Evolutionary conservation across 257 asterid genomes (phyloP).

Genomic region (Nicotiana attenuata): DNA sequence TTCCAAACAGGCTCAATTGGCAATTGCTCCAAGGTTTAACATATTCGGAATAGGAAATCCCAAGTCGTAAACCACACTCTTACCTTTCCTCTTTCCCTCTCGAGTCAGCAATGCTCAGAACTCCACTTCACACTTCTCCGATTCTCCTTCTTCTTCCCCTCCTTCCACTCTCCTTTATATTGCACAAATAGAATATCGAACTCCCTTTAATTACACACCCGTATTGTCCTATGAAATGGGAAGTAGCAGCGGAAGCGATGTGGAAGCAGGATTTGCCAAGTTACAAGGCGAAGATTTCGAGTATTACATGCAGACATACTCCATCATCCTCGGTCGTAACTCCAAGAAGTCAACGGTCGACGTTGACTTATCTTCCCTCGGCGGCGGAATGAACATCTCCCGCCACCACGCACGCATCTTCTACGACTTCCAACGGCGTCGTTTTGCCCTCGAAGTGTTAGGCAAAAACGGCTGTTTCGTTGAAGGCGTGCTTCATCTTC

Average conservation of each 20-base stretch:
- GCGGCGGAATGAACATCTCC: constrained; percentile 99
- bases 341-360: constrained; percentile 95
- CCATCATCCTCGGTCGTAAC: constrained; percentile 89
- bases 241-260: constrained; percentile 77
- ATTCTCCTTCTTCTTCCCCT: neutral
- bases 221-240: constrained; percentile 29
- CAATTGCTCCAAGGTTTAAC: too few species aligned
- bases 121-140: neutral
- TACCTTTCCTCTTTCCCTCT: neutral
- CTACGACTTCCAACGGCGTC: constrained; percentile 96
- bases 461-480: constrained; percentile 95
- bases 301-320: constrained; percentile 97
- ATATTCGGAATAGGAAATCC: too few species aligned
- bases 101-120: neutral
- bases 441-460: constrained; percentile 92
- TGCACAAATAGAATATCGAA: neutral
- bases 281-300: constrained; percentile 98
- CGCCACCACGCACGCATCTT: constrained; percentile 99
- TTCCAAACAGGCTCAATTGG: too few species aligned
- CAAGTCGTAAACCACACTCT: too few species aligned
- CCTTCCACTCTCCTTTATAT: neutral
- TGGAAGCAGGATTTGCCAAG: constrained; percentile 98
- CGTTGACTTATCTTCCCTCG: constrained; percentile 92
- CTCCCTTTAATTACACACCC: neutral
- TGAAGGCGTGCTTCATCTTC: constrained; percentile 90